Conservation (phyloP, 345 rosid genomes). For the Lumnitzera racemosa region DNA sequence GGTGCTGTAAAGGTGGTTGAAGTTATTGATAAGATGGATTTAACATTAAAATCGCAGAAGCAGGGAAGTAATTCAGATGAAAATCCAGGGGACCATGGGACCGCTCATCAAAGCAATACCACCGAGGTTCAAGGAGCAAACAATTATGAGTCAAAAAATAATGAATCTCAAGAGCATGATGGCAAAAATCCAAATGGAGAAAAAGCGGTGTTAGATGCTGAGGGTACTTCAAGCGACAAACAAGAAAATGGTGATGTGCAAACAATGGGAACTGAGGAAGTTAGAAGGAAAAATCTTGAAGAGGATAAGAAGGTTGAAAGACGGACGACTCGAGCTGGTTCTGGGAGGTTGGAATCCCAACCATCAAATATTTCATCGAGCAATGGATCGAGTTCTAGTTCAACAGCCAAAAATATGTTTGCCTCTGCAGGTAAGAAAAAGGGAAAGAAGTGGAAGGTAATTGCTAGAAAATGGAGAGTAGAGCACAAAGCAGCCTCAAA, state of each 20-base stretch:
- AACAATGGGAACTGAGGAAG: not conserved
- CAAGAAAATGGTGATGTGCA: not conserved
- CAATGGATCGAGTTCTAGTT: not conserved
- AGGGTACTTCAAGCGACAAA: not conserved
- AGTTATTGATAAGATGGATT: constrained; percentile 1
- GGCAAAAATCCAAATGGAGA: not conserved
- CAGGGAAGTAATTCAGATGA: constrained; percentile 8
- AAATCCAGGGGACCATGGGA: not conserved
- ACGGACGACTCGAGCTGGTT: too few relatives aligned
- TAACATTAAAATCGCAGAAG: constrained; percentile 6
- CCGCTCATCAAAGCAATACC: not conserved
- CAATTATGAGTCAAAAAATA: not conserved
- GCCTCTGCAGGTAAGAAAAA: constrained; percentile 12
- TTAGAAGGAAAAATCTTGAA: constrained; percentile 3
- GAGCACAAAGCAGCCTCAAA: constrained; percentile 13
- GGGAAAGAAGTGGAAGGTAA: constrained; percentile 26
- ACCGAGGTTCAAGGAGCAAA: not conserved
- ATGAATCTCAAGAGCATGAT: not conserved
- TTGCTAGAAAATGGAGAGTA: constrained; percentile 23
- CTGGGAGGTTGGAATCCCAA: constrained; percentile 12
- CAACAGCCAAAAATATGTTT: constrained; percentile 2
- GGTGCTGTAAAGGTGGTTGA: constrained; percentile 8
- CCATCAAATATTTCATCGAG: not conserved
- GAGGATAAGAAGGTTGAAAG: constrained; percentile 6
- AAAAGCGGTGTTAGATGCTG: not conserved